Evolutionary conservation across 1,284 basidiomycete genomes (phyloP), one percentile per base, ranked within the genome.

Genomic region (Austropuccinia psidii): DNA sequence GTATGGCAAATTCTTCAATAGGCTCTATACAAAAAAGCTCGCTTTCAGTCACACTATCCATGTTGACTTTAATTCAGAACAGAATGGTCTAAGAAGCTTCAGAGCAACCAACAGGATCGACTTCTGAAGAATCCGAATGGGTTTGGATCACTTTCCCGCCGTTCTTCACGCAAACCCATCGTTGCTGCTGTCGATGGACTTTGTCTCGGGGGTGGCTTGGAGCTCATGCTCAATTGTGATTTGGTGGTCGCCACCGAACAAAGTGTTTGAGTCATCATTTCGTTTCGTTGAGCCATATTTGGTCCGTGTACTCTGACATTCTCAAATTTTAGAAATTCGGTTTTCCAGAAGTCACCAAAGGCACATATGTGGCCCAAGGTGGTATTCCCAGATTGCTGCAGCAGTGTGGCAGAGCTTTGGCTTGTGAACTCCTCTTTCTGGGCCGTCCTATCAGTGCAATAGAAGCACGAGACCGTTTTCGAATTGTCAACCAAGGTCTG

Each of bases 111-210:
- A 77, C 79, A 35, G 77, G 79, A 35, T 21, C 21, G 70, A 84
- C 87, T 76, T 83, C 84, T 76, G 82, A 85, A 75, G 65, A 82
- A 85, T 39, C 75, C 82, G 0, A 82, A 90, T 76, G 91, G 90
- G 1, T 93, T 93, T 79, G 91, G 85, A 0, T 86, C 87, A 15
- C 81, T 93, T 65, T 90, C 89, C 4, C 85, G 88, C 37, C 84
- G 85, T 62, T 79, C 79, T 3, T 86, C 85, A 9, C 83, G 82
- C 74, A 93, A 93, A 79, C 90, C 90, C 8, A 86, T 91, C 75
- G 89, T 93, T 64, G 89, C 90, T 21, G 90, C 91, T 2, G 88
- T 93, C 1, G 87, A 89, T 76, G 91, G 91, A 15, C 84, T 87
- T 35, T 87, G 89, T 2, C 88, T 88, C 76, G 91, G 91, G 15